Evolutionary conservation across 2,329 filamentous ascomycete genomes (phyloP), one percentile per base, ranked within the genome.

Genomic region (Aspergillus pseudoterreus): DNA sequence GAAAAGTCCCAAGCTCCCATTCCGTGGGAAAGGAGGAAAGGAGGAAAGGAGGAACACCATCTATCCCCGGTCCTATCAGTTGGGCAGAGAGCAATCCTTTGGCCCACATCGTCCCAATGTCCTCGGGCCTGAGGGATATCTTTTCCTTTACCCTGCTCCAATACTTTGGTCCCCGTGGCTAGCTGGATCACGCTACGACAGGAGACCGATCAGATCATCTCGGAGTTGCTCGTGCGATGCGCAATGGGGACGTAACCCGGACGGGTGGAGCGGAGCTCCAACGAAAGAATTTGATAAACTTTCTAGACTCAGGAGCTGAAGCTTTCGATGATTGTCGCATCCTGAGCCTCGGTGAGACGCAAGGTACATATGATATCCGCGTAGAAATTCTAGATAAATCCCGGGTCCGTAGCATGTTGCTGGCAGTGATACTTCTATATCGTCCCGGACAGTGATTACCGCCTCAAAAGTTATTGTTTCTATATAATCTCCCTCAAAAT

Each of bases 141-240:
- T 38, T 15, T 21, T n/a, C 19, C 43, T 32, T 22, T 22, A 9
- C 19, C 17, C 11, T 45, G 30, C 24, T 17, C 27, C 27, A 30
- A 30, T 10, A 10, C 27, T 30, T 30, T 30, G 27, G 27, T 30
- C 27, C 27, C 10, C 10, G 39, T 42, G 44, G 44, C 44, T 46
- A 36, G 32, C 44, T 46, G 44, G 17, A 35, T 6, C 11, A 46
- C 30, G 12, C 32, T 38, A 21, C 9, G 10, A 46, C 32, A 21
- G 10, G 10, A 46, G 15, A 30, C 44, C 27, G 35, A 46, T 46
- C 44, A 46, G 44, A 22, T 46, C 44, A 24, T 19, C 32, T 19
- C 30, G 30, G 44, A 46, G 32, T 19, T 38, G 30, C 30, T 38
- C 44, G 44, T 36, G 32, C 44, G 44, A 32, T 46, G 44, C 17